Evolutionary conservation across 83 land plant genomes (phyloP), one percentile per base, ranked within the genome.

Genomic region (Thuja plicata): DNA sequence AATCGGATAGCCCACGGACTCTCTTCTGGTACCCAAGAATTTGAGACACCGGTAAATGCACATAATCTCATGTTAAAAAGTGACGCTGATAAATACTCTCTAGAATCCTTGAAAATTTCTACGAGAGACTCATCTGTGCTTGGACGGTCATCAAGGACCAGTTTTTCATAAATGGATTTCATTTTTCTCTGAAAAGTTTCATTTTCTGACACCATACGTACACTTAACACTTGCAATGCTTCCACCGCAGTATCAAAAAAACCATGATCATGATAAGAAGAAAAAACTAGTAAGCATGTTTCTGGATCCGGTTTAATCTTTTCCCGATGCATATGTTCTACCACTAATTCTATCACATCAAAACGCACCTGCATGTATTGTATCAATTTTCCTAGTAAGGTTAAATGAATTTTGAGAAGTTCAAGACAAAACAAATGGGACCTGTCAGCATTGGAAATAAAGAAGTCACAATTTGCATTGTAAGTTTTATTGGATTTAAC

Each of bases 1-100:
- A 88, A 91, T 88, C 94, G 91, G 46, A 38, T 93, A 8, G 95
- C 94, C 96, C 96, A 95, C 15, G 54, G 74, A 88, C 93, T 95
- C 89, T 90, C 76, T 40, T 90, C 80, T 15, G 91, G 95, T 12
- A 82, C 52, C 94, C 93, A 95, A 15, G 90, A 94, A 41, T 92
- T 54, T 55, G 92, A 55, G 19, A 48, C 87, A 30, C 94, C 95
- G 5, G 37, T 1, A 24, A 91, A 86, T 37, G 95, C 92, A 81
- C 92, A 91, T 92, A 93, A 93, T 89, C 96, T 92, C 80, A 95
- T 88, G 48, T 92, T 91, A 78, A 95, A 86, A 8, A 95, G 89
- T 30, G 96, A 93, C 16, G 71, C 80, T 50, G 90, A 88, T 46
- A 95, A 34, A 80, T 88, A 73, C 85, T 89, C 93, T 16, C 85